Percentiles rank a stretch among this genome's conserved stretches.
phyloP scores from a whole-genome alignment of 352 stramenopile genomes.

The Aphanomyces astaci region DNA sequence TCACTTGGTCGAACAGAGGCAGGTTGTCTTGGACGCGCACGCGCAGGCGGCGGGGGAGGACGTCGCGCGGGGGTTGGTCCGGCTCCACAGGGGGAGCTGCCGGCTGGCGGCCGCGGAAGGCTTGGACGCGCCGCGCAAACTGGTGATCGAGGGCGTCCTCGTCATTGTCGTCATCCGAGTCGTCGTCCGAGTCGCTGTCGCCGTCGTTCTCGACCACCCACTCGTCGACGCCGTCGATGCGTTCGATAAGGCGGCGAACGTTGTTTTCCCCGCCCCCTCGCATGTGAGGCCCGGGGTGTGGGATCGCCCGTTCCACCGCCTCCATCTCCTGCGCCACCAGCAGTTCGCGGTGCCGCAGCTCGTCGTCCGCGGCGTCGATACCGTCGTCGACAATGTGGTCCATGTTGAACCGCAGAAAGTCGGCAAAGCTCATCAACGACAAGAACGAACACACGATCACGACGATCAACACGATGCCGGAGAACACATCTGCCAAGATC shows the following conservation, averaged over 20 bases:
- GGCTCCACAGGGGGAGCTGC: background rate
- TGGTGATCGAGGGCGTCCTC: slow-evolving; percentile 1
- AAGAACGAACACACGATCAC: slow-evolving; percentile 93
- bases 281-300: background rate
- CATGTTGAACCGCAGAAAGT: slow-evolving; percentile 89
- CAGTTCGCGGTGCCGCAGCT: slow-evolving; percentile 27
- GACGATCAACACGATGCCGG: slow-evolving; percentile 83
- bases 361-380: slow-evolving; percentile 23
- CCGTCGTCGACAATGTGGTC: slow-evolving; percentile 66
- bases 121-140: background rate
- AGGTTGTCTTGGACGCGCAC: slow-evolving; percentile 18
- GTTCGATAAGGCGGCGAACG: slow-evolving; percentile 12
- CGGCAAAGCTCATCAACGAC: slow-evolving; percentile 90
- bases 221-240: slow-evolving; percentile 29
- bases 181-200: slow-evolving; percentile 38
- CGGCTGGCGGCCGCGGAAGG: background rate
- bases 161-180: slow-evolving; percentile 48
- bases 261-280: background rate
- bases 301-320: slow-evolving; percentile 2
- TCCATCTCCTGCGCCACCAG: slow-evolving; percentile 27
- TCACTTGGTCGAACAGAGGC: slow-evolving; percentile 19
- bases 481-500: slow-evolving; percentile 75
- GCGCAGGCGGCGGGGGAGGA: background rate
- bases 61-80: background rate
- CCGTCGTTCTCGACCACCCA: slow-evolving; percentile 32